Conservation (phyloP, 1,139 yeast genomes). For the Lodderomyces jiufengensis region DNA sequence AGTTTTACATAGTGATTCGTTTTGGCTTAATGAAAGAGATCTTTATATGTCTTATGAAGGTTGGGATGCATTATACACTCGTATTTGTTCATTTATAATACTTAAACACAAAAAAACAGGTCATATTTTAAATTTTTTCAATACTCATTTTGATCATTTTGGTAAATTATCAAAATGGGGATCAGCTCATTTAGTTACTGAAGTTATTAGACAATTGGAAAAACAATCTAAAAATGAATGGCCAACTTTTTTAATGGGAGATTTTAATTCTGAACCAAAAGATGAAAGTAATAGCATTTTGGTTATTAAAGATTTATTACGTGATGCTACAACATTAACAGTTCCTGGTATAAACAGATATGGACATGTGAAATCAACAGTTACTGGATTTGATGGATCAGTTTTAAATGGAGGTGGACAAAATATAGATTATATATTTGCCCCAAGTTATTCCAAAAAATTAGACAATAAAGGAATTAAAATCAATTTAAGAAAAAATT, state of each 20-base stretch:
- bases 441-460: slow-evolving; percentile 29
- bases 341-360: slow-evolving; percentile 27
- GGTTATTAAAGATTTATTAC: slow-evolving; percentile 26
- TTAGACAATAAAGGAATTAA: slow-evolving; percentile 15
- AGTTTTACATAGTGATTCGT: slow-evolving; percentile 26
- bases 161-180: slow-evolving; percentile 47
- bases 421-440: slow-evolving; percentile 51
- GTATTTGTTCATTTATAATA: slow-evolving; percentile 47
- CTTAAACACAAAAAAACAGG: slow-evolving; percentile 26
- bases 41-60: slow-evolving; percentile 33
- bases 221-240: slow-evolving; percentile 27
- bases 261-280: slow-evolving; percentile 51
- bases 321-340: slow-evolving; percentile 27
- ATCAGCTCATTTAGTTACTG: slow-evolving; percentile 44
- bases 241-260: slow-evolving; percentile 45
- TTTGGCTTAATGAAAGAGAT: slow-evolving; percentile 33
- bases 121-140: slow-evolving; percentile 41
- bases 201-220: slow-evolving; percentile 23
- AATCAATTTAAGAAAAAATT: slow-evolving; percentile 7
- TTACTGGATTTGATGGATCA: slow-evolving; percentile 48
- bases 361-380: slow-evolving; percentile 44
- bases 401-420: slow-evolving; percentile 28
- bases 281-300: slow-evolving; percentile 41
- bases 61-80: slow-evolving; percentile 53
- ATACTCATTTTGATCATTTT: slow-evolving; percentile 57